A percentile compares a stretch with the other conserved stretches of the same genome.
Conservation (phyloP, 352 stramenopile species). For the Globisporangium lucens region DNA sequence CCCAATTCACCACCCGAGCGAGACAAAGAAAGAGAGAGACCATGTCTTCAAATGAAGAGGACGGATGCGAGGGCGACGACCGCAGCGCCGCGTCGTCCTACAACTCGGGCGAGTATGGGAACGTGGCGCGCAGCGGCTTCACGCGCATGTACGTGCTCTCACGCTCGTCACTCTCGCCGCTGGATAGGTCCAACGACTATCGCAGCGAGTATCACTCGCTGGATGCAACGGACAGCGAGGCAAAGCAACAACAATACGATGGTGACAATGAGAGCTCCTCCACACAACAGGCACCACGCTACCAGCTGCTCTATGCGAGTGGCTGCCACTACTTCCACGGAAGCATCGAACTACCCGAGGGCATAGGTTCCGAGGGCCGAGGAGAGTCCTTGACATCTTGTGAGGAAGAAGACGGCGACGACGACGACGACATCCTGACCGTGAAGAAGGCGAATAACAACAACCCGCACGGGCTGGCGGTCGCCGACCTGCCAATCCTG, state of each 20-base stretch:
- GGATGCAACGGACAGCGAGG: slow-evolving; percentile 12
- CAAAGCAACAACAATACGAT: slow-evolving; percentile 9
- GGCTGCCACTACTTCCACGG: slow-evolving; percentile 62
- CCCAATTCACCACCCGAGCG: too few species aligned
- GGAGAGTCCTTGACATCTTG: neutral
- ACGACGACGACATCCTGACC: neutral
- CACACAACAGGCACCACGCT: slow-evolving; percentile 7
- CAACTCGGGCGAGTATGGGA: slow-evolving; percentile 53
- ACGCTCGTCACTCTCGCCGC: slow-evolving; percentile 23
- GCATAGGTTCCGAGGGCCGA: slow-evolving; percentile 11
- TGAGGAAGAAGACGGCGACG: neutral
- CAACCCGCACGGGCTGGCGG: slow-evolving; percentile 14
- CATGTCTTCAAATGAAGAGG: slow-evolving; percentile 4
- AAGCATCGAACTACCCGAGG: slow-evolving; percentile 33
- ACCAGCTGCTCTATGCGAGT: slow-evolving; percentile 53
- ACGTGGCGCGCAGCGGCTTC: slow-evolving; percentile 50
- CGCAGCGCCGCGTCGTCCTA: slow-evolving; percentile 32
- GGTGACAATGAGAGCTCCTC: neutral
- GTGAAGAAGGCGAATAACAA: slow-evolving; percentile 10
- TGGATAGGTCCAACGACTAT: slow-evolving; percentile 29
- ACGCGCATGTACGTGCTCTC: slow-evolving; percentile 64
- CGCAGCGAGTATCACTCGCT: slow-evolving; percentile 14
- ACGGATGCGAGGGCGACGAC: slow-evolving; percentile 6
- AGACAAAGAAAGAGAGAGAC: neutral
- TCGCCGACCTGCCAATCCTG: slow-evolving; percentile 42